These are phyloP conservation scores for Arxiozyma bovina DNA, from an alignment of 1,139 yeast genomes.

Conservation along the genomic window DNA sequence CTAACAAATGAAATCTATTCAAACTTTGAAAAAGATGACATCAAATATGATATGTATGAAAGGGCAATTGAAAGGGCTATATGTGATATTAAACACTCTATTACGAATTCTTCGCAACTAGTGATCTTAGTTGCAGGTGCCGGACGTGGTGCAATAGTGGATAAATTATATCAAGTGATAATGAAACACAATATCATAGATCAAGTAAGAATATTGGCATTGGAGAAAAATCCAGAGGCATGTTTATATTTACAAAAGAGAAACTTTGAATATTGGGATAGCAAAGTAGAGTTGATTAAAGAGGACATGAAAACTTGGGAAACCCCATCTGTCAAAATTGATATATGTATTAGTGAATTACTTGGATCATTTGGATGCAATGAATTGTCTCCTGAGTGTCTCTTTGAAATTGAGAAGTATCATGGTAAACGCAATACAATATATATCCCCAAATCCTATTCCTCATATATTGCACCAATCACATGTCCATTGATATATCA, in stretches of 20 bases:
- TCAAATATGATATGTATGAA: conserved; percentile 60
- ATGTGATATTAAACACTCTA: conserved; percentile 27
- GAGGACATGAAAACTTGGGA: conserved; percentile 51
- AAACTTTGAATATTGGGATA: conserved; percentile 40
- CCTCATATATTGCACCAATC: conserved; percentile 58
- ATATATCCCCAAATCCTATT: conserved; percentile 58
- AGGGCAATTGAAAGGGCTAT: conserved; percentile 57
- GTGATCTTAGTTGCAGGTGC: conserved; percentile 69
- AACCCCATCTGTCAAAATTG: conserved; percentile 33
- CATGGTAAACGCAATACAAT: conserved; percentile 30
- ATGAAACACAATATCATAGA: conserved; percentile 24
- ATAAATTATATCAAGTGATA: conserved; percentile 41
- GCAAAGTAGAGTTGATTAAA: conserved; percentile 41
- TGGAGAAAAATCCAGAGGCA: conserved; percentile 69
- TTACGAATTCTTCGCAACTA: conserved; percentile 8
- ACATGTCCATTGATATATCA: conserved; percentile 44
- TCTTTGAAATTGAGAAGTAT: conserved; percentile 32
- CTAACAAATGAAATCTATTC: conserved; percentile 53
- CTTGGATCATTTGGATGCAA: conserved; percentile 90
- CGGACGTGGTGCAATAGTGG: conserved; percentile 75
- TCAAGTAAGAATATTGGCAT: conserved; percentile 39
- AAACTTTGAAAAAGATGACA: conserved; percentile 58
- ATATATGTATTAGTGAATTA: conserved; percentile 68
- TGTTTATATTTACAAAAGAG: conserved; percentile 38
- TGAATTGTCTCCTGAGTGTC: conserved; percentile 78